phyloP scores from a whole-genome alignment of 2,329 filamentous ascomycete species.

The Coccinonectria pachysandricola region DNA sequence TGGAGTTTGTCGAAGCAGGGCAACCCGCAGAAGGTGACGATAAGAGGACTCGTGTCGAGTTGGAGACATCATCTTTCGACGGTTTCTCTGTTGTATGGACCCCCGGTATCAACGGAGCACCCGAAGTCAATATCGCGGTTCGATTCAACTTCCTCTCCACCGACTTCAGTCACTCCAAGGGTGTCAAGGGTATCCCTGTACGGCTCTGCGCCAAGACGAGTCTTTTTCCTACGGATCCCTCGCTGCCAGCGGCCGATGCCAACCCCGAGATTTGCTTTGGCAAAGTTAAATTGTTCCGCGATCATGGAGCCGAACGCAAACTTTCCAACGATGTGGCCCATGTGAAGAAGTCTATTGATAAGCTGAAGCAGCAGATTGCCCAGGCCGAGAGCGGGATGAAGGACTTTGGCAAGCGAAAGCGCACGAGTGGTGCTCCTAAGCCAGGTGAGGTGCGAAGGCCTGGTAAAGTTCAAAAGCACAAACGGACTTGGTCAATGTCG shows the following conservation, averaged over 20 bases:
- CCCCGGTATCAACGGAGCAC: constrained; percentile 53
- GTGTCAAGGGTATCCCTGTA: constrained; percentile 94
- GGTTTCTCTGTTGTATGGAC: constrained; percentile 90
- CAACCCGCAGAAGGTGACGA: constrained; percentile 52
- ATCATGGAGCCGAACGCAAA: constrained; percentile 91
- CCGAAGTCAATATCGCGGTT: constrained; percentile 79
- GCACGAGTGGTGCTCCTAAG: constrained; percentile 39
- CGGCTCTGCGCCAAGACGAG: constrained; percentile 87
- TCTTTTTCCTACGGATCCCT: constrained; percentile 43
- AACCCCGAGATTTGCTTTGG: constrained; percentile 75
- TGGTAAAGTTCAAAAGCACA: constrained; percentile 82
- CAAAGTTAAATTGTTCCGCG: constrained; percentile 94
- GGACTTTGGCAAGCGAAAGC: constrained; percentile 56
- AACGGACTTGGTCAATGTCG: constrained; percentile 90
- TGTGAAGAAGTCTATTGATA: constrained; percentile 94
- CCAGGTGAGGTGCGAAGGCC: constrained; percentile 46
- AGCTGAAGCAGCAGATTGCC: constrained; percentile 84
- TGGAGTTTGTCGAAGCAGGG: constrained; percentile 74
- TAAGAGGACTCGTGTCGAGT: constrained; percentile 56
- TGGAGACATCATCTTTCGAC: constrained; percentile 77
- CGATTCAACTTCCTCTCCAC: constrained; percentile 98
- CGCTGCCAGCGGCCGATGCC: constrained; percentile 34
- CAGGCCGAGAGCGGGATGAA: constrained; percentile 62
- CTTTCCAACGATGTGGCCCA: constrained; percentile 90
- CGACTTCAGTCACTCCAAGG: constrained; percentile 97